These are phyloP conservation scores for Yamadazyma akitaensis DNA, from an alignment of 805 yeast species.

Conservation along the genomic window DNA sequence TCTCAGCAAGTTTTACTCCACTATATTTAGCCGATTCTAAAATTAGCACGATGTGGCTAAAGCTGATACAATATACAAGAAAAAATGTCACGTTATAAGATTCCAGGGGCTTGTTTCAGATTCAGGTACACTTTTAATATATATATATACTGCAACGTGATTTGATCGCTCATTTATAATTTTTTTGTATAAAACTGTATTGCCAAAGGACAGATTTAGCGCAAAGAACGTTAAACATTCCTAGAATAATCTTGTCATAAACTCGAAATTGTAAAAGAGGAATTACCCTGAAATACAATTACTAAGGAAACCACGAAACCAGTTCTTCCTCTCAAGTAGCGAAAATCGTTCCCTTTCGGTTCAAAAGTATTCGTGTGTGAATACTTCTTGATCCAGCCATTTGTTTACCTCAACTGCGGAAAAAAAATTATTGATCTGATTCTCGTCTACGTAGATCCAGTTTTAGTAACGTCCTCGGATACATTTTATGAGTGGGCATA, in stretches of 20 bases:
- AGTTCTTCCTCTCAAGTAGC: no score
- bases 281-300: no score
- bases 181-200: no score
- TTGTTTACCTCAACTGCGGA: slow-evolving; percentile 8
- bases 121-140: background rate
- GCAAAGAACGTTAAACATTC: no score
- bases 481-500: slow-evolving; percentile 7
- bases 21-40: background rate
- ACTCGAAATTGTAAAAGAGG: no score
- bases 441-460: slow-evolving; percentile 1
- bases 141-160: no score
- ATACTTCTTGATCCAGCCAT: slow-evolving; percentile 8
- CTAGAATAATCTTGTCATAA: no score
- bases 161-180: background rate
- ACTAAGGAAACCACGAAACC: no score
- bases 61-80: background rate
- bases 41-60: background rate
- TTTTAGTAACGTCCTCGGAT: background rate
- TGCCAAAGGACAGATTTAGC: no score
- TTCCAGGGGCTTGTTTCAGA: background rate
- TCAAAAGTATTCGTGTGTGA: background rate
- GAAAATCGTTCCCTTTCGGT: no score
- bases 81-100: background rate
- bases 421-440: slow-evolving; percentile 4
- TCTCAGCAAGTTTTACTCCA: background rate